Conservation (phyloP, 352 stramenopile genomes). For the Globisporangium canariense region DNA sequence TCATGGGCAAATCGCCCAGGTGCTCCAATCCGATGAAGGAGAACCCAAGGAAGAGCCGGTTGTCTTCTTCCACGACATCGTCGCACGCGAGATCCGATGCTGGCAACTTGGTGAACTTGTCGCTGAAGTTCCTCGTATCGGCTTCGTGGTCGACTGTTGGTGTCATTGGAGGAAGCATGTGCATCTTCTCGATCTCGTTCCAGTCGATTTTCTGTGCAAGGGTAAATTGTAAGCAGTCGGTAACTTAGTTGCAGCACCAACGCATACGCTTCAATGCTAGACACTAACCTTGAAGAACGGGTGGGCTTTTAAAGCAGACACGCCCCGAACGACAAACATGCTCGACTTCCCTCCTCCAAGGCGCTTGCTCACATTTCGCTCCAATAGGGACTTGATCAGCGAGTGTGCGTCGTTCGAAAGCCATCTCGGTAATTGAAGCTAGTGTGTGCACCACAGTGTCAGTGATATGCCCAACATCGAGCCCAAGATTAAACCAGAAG, state of each 20-base stretch:
- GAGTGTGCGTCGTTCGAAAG: constrained; percentile 89
- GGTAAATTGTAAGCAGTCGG: background rate
- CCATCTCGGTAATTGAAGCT: constrained; percentile 78
- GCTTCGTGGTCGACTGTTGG: constrained; percentile 85
- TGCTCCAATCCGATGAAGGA: constrained; percentile 63
- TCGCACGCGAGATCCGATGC: constrained; percentile 63
- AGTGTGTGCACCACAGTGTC: background rate
- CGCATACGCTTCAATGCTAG: background rate
- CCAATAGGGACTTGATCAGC: constrained; percentile 94
- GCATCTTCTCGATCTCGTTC: constrained; percentile 88
- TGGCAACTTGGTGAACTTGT: constrained; percentile 85
- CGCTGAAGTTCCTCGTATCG: constrained; percentile 94
- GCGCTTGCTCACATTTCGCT: constrained; percentile 94
- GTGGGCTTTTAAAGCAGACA: constrained; percentile 93
- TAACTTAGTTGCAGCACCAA: background rate
- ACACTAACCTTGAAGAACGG: constrained; percentile 90
- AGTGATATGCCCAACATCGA: background rate
- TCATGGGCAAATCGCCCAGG: constrained; percentile 19
- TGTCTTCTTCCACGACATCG: constrained; percentile 41
- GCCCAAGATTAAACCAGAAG: background rate
- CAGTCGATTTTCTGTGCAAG: constrained; percentile 81
- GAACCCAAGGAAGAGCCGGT: constrained; percentile 69
- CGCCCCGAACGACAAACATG: constrained; percentile 97
- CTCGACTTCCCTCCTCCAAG: constrained; percentile 92
- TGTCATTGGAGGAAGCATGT: constrained; percentile 87